These are phyloP conservation scores for Psilocybe cubensis DNA, from an alignment of 768 basidiomycete species.

Conservation along the genomic window DNA sequence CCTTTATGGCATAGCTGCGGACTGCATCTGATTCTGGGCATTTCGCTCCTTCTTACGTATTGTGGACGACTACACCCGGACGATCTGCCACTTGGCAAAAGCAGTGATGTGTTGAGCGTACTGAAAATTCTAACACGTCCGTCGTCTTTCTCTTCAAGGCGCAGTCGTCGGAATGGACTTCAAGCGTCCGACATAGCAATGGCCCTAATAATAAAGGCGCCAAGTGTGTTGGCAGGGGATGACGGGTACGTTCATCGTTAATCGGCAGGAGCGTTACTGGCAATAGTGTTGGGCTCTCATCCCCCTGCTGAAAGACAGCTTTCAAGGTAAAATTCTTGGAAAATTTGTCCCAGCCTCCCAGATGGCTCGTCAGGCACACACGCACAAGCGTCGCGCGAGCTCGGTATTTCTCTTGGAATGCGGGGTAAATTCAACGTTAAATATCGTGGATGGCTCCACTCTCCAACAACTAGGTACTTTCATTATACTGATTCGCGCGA, in stretches of 20 bases:
- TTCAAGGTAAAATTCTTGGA: too few species aligned
- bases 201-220: neutral
- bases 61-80: neutral
- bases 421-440: neutral
- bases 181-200: neutral
- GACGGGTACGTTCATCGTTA: neutral
- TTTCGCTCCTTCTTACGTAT: too few species aligned
- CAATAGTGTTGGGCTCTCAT: neutral
- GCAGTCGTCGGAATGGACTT: neutral
- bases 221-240: neutral
- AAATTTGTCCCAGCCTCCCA: too few species aligned
- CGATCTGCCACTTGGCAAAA: slow-evolving; percentile 3
- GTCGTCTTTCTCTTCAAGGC: neutral
- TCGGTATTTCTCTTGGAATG: neutral
- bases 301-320: too few species aligned
- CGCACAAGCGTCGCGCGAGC: too few species aligned
- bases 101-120: neutral
- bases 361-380: too few species aligned
- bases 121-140: neutral
- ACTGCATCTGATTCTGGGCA: too few species aligned
- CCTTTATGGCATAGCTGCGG: neutral
- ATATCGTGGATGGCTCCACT: neutral
- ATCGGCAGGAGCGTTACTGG: neutral
- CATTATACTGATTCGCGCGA: neutral
- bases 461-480: neutral